A percentile compares a stretch with the other conserved stretches of the same genome.
Conservation (phyloP, 2,329 filamentous ascomycete genomes). For the Metarhizium guizhouense region DNA sequence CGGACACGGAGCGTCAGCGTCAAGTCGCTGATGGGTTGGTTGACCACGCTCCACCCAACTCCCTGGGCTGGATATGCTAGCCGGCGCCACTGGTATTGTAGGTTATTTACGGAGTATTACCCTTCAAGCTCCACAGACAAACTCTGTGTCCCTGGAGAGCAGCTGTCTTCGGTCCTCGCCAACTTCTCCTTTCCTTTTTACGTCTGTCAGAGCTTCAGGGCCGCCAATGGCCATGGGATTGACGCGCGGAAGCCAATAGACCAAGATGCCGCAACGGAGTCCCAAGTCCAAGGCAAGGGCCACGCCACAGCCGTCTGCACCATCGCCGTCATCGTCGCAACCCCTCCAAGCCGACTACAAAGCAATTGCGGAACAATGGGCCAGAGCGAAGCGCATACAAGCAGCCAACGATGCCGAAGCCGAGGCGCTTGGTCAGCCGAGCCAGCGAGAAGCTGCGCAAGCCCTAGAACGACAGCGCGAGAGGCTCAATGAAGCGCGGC, state of each 20-base stretch:
- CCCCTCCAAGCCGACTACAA: conserved; percentile 35
- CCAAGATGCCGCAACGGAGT: conserved; percentile 17
- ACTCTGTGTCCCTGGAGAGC: no score
- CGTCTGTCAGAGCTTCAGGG: conserved; percentile 7
- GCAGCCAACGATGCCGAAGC: conserved; percentile 30
- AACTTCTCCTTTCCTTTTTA: not conserved
- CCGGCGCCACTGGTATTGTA: no score
- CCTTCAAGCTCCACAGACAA: no score
- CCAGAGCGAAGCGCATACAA: conserved; percentile 41
- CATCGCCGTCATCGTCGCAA: not conserved
- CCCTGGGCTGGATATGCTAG: no score
- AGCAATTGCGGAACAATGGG: conserved; percentile 44
- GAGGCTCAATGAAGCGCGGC: conserved; percentile 38
- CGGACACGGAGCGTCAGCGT: no score
- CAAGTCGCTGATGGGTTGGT: no score
- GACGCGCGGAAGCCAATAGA: conserved; percentile 9
- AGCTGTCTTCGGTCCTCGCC: not conserved
- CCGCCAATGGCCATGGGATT: conserved; percentile 19
- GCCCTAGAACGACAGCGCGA: conserved; percentile 35
- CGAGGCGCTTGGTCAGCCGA: conserved; percentile 19
- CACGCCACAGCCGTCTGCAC: conserved; percentile 8
- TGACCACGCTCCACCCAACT: no score
- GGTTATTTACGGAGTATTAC: no score
- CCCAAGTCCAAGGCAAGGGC: conserved; percentile 16
- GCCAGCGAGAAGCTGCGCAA: conserved; percentile 24